Percentiles rank a stretch among this genome's conserved stretches.
phyloP scores from a whole-genome alignment of 352 stramenopile species.

The Halophytophthora polymorphica region DNA sequence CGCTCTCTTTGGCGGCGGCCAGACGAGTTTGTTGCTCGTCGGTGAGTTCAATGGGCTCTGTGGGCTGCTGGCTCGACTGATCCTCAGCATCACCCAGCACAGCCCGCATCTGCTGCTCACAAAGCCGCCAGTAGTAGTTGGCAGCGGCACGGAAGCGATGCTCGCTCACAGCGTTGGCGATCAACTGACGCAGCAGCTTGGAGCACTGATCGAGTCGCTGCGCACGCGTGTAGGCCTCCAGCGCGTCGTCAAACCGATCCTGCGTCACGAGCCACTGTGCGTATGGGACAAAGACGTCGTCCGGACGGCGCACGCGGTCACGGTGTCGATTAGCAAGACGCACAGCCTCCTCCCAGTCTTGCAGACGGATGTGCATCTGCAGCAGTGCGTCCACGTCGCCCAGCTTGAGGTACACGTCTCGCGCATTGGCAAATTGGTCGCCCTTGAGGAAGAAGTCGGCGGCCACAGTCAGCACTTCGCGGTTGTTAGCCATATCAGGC shows the following conservation, averaged over 20 bases:
- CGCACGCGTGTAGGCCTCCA: constrained; percentile 87
- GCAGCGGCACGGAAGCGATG: constrained; percentile 87
- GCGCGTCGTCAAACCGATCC: constrained; percentile 91
- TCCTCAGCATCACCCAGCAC: constrained; percentile 10
- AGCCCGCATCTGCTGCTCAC: constrained; percentile 71
- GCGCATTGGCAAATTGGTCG: constrained; percentile 72
- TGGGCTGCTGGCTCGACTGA: constrained; percentile 4
- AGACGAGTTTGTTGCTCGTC: constrained; percentile 28
- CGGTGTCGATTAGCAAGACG: constrained; percentile 82
- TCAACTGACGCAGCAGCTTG: constrained; percentile 84
- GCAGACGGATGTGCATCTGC: constrained; percentile 85
- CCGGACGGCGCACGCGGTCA: constrained; percentile 75
- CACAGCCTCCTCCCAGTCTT: constrained; percentile 93
- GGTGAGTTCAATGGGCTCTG: constrained; percentile 15
- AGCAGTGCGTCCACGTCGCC: constrained; percentile 84
- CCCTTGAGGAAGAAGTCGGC: constrained; percentile 67
- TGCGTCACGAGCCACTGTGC: constrained; percentile 90
- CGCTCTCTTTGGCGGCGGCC: constrained; percentile 51
- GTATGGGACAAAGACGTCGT: constrained; percentile 92
- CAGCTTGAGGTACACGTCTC: constrained; percentile 81
- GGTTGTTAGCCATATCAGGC: constrained; percentile 39
- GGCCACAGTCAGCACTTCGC: constrained; percentile 48
- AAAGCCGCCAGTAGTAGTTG: constrained; percentile 93
- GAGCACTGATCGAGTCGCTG: constrained; percentile 81
- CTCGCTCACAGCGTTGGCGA: constrained; percentile 87